Evolutionary conservation across 1,139 yeast species (phyloP), one percentile per base, ranked within the genome.

Genomic region (Lodderomyces theae): DNA sequence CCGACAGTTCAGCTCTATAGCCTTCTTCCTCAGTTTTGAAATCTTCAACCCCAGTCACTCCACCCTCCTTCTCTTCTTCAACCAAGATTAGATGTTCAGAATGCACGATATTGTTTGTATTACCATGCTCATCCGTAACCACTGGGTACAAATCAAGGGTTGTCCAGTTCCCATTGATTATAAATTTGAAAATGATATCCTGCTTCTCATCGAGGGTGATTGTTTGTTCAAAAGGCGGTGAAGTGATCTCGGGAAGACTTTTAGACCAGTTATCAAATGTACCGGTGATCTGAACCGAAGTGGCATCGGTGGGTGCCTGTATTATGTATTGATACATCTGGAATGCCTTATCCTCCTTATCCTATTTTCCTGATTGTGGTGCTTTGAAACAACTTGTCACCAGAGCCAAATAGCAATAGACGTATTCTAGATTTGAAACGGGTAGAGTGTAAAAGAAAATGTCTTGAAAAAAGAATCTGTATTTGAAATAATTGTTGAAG

Each of bases 261-360:
- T 58, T 52, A 13, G 63, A 47, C 77, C 77, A 72, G 40, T 63
- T 49, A 44, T 71, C 74, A 48, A 71, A 72, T 42, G 56, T 63
- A 4, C 77, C 77, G 2, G 77, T 71, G 25, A 71, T 63, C 35
- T 61, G 61, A 24, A 71, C 63, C 5, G 64, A 54, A 12, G 50
- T 42, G 5, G 12, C 22, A 22, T 29, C 34, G 7, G 2, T 28
- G 11, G 38, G 38, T 13, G 33, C 26, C 19, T 26, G 21, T 5
- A 40, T 35, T 13, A 16, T 17, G 9, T 23, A 28, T 16, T 19
- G 36, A 34, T 32, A 54, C 57, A 38, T 34, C 18, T 28, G 16
- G 8, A 10, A n/a, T 5, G 4, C 4, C 11, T 23, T 23, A 23
- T 8, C 25, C 11, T 9, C 25, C 11, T 23, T 23, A 10, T 23